phyloP scores from a whole-genome alignment of 805 yeast genomes.

The Lachancea sp. region DNA sequence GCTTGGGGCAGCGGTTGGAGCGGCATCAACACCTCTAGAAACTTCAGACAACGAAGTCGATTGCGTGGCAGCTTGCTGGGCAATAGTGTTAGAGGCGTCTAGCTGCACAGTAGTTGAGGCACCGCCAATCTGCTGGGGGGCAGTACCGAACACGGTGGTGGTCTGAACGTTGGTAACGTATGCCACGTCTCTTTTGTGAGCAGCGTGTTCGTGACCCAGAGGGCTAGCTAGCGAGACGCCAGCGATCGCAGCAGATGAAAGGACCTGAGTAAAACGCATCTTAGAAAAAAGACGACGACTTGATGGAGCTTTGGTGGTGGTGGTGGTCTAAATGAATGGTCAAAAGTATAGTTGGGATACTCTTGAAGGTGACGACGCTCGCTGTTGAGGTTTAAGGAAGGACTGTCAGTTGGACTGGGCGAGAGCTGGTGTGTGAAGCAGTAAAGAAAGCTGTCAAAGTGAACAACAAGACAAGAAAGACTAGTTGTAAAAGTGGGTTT shows the following conservation, averaged over 20 bases:
- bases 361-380: slow-evolving; percentile 1
- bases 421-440: slow-evolving; percentile 1
- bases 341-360: slow-evolving; percentile 6
- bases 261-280: slow-evolving; percentile 47
- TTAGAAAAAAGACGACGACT: background rate
- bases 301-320: background rate
- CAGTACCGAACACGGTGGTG: slow-evolving; percentile 35
- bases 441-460: background rate
- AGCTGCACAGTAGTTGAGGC: slow-evolving; percentile 26
- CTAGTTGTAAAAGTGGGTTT: background rate
- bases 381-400: slow-evolving; percentile 7
- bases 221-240: slow-evolving; percentile 55
- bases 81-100: slow-evolving; percentile 18
- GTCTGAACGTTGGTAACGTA: slow-evolving; percentile 44
- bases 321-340: background rate
- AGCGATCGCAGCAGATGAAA: slow-evolving; percentile 42
- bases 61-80: slow-evolving; percentile 13
- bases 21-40: slow-evolving; percentile 10
- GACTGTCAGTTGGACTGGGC: slow-evolving; percentile 12
- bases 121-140: slow-evolving; percentile 15
- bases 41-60: slow-evolving; percentile 11
- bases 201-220: slow-evolving; percentile 52
- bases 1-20: slow-evolving; percentile 12
- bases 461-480: background rate
- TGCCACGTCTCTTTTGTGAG: slow-evolving; percentile 51